These are phyloP conservation scores for Puya raimondii DNA, from an alignment of 176 grass and related monocot genomes.

Conservation along the genomic window DNA sequence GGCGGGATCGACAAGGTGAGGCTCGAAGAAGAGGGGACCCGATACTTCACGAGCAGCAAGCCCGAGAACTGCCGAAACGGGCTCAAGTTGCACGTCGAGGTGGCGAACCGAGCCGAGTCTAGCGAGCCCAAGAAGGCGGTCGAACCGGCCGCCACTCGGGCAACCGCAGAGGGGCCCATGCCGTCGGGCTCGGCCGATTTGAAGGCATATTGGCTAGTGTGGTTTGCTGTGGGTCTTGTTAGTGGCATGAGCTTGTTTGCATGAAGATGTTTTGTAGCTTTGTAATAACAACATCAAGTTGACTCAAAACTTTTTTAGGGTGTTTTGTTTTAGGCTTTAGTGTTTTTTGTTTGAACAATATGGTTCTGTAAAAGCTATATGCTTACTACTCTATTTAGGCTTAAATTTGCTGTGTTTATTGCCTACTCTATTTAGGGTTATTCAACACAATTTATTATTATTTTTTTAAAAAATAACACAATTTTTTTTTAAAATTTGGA, in stretches of 20 bases:
- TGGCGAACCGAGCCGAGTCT: background rate
- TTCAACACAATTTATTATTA: too few species aligned
- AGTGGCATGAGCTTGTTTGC: background rate
- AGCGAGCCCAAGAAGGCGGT: background rate
- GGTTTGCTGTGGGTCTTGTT: background rate
- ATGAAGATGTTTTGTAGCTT: too few species aligned
- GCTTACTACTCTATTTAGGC: too few species aligned
- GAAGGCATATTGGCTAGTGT: background rate
- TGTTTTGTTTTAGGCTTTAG: too few species aligned
- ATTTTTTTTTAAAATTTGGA: too few species aligned
- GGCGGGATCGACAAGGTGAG: conserved; percentile 13
- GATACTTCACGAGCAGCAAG: conserved; percentile 2
- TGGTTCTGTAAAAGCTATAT: too few species aligned
- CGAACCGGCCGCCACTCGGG: background rate
- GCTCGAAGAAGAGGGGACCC: conserved; percentile 1
- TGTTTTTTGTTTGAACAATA: too few species aligned
- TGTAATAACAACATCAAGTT: too few species aligned
- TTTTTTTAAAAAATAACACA: too few species aligned
- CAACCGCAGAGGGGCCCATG: background rate
- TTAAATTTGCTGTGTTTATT: too few species aligned
- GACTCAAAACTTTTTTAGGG: too few species aligned
- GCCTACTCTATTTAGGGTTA: too few species aligned
- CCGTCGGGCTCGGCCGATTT: background rate
- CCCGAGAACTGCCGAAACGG: conserved; percentile 1
- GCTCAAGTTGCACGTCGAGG: conserved; percentile 16